Percentiles rank a stretch among this genome's conserved stretches.
Evolutionary conservation across 2,329 filamentous ascomycete species (phyloP).

Genomic region (Aureobasidium sp.): DNA sequence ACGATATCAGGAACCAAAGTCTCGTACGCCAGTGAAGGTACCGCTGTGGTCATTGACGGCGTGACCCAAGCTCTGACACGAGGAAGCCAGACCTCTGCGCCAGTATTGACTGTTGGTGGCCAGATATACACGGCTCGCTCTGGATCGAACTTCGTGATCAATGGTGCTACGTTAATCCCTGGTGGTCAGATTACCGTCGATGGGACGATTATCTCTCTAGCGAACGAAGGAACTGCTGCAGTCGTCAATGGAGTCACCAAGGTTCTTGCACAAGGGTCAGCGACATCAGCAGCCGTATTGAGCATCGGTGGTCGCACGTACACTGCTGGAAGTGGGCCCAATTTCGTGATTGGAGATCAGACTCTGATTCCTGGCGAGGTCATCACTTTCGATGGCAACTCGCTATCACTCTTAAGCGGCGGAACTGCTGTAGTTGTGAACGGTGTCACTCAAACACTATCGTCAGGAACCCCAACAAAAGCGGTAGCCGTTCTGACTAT

Average conservation of each 20-base stretch:
- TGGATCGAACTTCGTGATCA: slow-evolving; percentile 28
- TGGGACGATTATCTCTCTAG: slow-evolving; percentile 21
- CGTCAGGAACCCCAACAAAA: slow-evolving; percentile 20
- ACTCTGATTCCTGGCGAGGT: slow-evolving; percentile 22
- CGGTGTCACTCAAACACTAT: slow-evolving; percentile 20
- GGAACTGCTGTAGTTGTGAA: slow-evolving; percentile 31
- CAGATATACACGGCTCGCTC: slow-evolving; percentile 25
- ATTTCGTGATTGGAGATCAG: slow-evolving; percentile 23
- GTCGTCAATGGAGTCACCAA: slow-evolving; percentile 30
- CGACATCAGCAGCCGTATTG: slow-evolving; percentile 24
- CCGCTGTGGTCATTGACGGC: slow-evolving; percentile 24
- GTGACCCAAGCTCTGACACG: slow-evolving; percentile 17
- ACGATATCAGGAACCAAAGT: slow-evolving; percentile 22
- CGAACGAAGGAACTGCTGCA: slow-evolving; percentile 18
- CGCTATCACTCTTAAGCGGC: slow-evolving; percentile 15
- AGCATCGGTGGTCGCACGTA: slow-evolving; percentile 20
- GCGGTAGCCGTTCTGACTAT: slow-evolving; percentile 12
- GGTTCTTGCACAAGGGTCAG: slow-evolving; percentile 15
- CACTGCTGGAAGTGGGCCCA: slow-evolving; percentile 10
- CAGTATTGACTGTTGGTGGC: slow-evolving; percentile 20
- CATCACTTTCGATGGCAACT: slow-evolving; percentile 22
- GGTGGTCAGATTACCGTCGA: slow-evolving; percentile 21
- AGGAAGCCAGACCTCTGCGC: slow-evolving; percentile 16
- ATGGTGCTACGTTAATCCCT: slow-evolving; percentile 20
- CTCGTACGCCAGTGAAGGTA: slow-evolving; percentile 21